These are phyloP conservation scores for Sapria himalayana DNA, from an alignment of 345 rosid genomes.

Conservation along the genomic window DNA sequence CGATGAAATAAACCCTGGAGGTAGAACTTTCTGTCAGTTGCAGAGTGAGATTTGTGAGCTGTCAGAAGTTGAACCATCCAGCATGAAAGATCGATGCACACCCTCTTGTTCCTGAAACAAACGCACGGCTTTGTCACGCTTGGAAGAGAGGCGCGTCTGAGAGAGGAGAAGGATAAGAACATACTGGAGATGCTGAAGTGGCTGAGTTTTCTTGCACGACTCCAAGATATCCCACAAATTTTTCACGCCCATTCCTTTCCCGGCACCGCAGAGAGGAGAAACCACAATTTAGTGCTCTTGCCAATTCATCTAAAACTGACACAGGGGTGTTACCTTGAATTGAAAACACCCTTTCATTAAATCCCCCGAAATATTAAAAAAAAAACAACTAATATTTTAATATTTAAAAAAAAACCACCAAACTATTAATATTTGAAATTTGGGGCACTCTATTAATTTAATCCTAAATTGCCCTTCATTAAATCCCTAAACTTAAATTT, in stretches of 20 bases:
- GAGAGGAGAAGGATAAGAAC: not conserved
- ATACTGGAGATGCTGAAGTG: conserved; percentile 72
- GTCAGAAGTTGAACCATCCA: conserved; percentile 80
- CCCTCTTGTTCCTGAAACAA: conserved; percentile 51
- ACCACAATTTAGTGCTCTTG: too few relatives aligned
- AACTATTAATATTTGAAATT: too few relatives aligned
- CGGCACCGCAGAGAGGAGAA: not conserved
- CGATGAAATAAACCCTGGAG: conserved; percentile 72
- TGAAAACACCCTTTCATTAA: too few relatives aligned
- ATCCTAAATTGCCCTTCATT: too few relatives aligned
- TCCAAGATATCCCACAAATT: conserved; percentile 70
- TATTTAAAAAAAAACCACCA: too few relatives aligned
- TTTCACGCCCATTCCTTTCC: conserved; percentile 56
- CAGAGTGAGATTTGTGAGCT: conserved; percentile 38
- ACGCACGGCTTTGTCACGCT: not conserved
- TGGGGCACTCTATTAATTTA: too few relatives aligned
- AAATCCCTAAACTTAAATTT: too few relatives aligned
- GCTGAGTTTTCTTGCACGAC: conserved; percentile 72
- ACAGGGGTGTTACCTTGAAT: too few relatives aligned
- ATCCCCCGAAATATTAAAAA: too few relatives aligned
- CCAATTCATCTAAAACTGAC: too few relatives aligned
- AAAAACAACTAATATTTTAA: too few relatives aligned
- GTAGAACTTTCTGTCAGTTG: conserved; percentile 33
- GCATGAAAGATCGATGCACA: conserved; percentile 85
- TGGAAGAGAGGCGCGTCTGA: too few relatives aligned